Percentiles rank a stretch among this genome's conserved stretches.
phyloP scores from a whole-genome alignment of 306 rosid species.

The Gastrolobium bilobum region DNA sequence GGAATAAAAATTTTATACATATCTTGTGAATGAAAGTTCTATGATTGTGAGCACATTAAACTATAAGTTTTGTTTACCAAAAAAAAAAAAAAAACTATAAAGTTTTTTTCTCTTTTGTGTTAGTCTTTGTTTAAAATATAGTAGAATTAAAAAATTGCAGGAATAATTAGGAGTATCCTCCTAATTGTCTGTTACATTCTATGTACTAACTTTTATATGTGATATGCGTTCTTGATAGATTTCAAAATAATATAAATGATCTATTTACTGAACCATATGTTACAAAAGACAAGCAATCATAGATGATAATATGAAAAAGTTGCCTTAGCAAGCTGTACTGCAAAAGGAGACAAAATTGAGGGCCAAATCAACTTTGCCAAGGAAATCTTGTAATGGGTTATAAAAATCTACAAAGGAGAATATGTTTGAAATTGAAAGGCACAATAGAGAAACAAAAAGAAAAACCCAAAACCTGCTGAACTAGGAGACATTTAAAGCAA shows the following conservation, averaged over 20 bases:
- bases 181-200: neutral
- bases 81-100: no score
- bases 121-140: neutral
- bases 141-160: neutral
- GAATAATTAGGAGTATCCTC: neutral
- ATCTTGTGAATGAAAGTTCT: neutral
- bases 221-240: neutral
- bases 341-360: slow-evolving; percentile 18
- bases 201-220: neutral
- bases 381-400: slow-evolving; percentile 21
- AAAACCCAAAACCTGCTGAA: slow-evolving; percentile 4
- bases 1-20: neutral
- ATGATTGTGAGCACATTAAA: neutral
- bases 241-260: neutral
- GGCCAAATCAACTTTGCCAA: slow-evolving; percentile 23
- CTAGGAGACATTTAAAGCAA: slow-evolving; percentile 8
- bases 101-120: neutral
- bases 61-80: no score
- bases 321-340: slow-evolving; percentile 32
- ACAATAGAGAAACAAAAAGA: neutral
- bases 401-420: slow-evolving; percentile 6
- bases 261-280: neutral
- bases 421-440: slow-evolving; percentile 28
- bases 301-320: slow-evolving; percentile 17
- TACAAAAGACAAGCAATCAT: slow-evolving; percentile 1